phyloP scores from a whole-genome alignment of 2,329 filamentous ascomycete species.

The Diplodia sapinea region DNA sequence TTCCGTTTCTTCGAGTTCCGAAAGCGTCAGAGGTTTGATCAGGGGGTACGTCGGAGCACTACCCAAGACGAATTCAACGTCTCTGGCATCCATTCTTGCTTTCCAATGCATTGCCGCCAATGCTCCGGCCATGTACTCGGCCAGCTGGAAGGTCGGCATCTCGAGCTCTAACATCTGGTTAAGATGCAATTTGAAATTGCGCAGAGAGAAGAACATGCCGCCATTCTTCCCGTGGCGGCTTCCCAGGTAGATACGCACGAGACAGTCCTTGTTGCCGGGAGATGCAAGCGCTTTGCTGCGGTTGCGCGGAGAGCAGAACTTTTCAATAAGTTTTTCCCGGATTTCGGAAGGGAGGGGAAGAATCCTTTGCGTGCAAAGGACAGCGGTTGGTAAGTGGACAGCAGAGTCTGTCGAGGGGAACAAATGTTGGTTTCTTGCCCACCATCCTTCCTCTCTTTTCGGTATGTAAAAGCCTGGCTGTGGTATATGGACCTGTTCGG shows the following conservation, averaged over 20 bases:
- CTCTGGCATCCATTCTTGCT: constrained; percentile 56
- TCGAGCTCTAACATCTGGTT: constrained; percentile 58
- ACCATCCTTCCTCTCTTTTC: not conserved
- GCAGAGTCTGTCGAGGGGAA: not conserved
- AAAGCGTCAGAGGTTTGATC: not conserved
- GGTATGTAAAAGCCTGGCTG: constrained; percentile 1
- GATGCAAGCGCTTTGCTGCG: not conserved
- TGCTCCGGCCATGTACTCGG: constrained; percentile 57
- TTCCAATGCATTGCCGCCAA: constrained; percentile 60
- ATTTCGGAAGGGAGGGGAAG: not conserved
- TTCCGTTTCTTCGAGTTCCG: not conserved
- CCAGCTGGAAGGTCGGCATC: not conserved
- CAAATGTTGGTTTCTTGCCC: not conserved
- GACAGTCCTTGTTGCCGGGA: constrained; percentile 50
- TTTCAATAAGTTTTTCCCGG: not conserved
- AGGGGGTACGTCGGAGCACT: constrained; percentile 29
- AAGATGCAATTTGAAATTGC: constrained; percentile 58
- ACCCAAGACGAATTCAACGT: constrained; percentile 61
- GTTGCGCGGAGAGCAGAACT: not conserved
- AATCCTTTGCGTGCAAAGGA: not conserved
- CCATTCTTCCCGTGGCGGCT: constrained; percentile 36
- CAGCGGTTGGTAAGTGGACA: not conserved
- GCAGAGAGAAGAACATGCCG: constrained; percentile 49
- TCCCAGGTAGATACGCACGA: constrained; percentile 59
- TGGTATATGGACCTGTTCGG: not conserved